phyloP scores from a whole-genome alignment of 2,329 filamentous ascomycete species.

The Metarhizium humberi region DNA sequence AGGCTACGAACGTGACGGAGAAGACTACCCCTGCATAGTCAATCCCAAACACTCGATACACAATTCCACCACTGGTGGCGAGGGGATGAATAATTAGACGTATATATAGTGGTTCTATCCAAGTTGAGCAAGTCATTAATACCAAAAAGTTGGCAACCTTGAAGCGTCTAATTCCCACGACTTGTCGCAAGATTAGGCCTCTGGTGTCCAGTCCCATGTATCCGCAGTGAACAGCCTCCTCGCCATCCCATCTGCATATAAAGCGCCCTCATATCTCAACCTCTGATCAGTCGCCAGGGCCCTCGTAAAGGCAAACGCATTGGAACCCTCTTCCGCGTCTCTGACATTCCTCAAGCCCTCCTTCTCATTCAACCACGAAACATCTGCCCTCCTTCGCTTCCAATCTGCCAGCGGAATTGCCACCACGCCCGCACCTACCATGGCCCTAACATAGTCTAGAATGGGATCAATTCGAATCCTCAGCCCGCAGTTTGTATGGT shows the following conservation, averaged over 20 bases:
- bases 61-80: background rate
- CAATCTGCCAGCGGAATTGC: slow-evolving; percentile 36
- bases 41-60: background rate
- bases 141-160: background rate
- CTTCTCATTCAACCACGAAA: slow-evolving; percentile 28
- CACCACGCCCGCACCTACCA: slow-evolving; percentile 39
- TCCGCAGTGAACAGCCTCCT: slow-evolving; percentile 45
- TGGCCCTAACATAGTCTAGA: slow-evolving; percentile 52
- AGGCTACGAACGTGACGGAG: slow-evolving; percentile 16
- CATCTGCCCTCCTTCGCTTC: slow-evolving; percentile 29
- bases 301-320: slow-evolving; percentile 40
- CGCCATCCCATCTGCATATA: slow-evolving; percentile 42
- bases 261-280: slow-evolving; percentile 36
- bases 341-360: background rate
- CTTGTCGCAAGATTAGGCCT: slow-evolving; percentile 18
- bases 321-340: slow-evolving; percentile 1
- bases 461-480: slow-evolving; percentile 56
- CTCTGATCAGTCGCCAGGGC: slow-evolving; percentile 40
- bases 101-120: background rate
- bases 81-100: background rate
- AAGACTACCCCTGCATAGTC: slow-evolving; percentile 15
- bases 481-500: slow-evolving; percentile 66
- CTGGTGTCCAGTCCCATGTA: slow-evolving; percentile 52
- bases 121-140: background rate
- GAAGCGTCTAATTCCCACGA: background rate